Base-by-base conservation (phyloP, 768 basidiomycete species). In the Psilocybe subaeruginosa region DNA sequence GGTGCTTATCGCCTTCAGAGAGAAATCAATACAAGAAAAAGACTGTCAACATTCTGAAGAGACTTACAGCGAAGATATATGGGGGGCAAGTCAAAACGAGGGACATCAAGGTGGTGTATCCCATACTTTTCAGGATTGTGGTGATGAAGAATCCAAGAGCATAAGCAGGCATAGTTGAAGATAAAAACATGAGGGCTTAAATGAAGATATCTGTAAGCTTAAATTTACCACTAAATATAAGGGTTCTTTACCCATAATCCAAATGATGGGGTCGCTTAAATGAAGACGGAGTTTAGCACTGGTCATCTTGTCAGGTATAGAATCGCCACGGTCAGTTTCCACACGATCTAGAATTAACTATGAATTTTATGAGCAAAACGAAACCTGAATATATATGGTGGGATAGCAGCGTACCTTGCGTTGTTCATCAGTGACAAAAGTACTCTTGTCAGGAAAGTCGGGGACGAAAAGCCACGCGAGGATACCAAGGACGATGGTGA, bases 301-400 rank as follows among this genome's bases (percentile, higher is more conserved):
- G 2, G 71, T 75, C 61, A 77, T 68, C 16, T 73, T 46, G 58
- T 79, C 77, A 1, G 76, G 72, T 19, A 78, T 54, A 54, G 76
- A 70, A 61, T 80, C 78, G 3, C 75, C 74, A 54, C 78, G 72
- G 63, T 78, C 78, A 7, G 69, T 70, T 58, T 78, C 74, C 19
- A 78, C 72, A 14, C 78, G 74, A 49, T 68, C 67, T 16, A 78
- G 62, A 46, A 75, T 63, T 64, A 74, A 62, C 73, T 73, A 31
- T 9, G 14, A n/a, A 6, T 14, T 6, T 52, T 37, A 63, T 65
- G 8, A 69, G 43, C 11, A n/a, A 17, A 23, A 3, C 35, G 16
- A 35, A 53, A 31, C 16, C 51, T n/a, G 16, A 53, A 37, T 35
- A 35, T 7, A 35, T 35, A 35, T 19, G 51, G 4, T 5, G 12